Evolutionary conservation across 2,329 filamentous ascomycete species (phyloP).

Genomic region (Rosellinia necatrix): DNA sequence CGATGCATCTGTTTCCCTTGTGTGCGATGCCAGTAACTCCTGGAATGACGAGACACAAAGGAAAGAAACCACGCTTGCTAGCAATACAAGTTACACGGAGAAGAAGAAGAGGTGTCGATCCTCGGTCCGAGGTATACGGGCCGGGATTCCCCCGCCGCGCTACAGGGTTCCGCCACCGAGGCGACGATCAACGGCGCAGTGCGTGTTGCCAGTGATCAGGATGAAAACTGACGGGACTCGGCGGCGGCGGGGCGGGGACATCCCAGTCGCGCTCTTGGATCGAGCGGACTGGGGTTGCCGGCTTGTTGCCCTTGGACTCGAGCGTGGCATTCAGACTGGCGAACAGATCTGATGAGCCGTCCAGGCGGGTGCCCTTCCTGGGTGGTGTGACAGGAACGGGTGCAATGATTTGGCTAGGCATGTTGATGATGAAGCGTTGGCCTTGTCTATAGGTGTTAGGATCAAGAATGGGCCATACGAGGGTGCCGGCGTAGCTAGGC

Average conservation of each 20-base stretch:
- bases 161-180: neutral
- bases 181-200: conserved; percentile 39
- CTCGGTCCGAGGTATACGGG: conserved; percentile 8
- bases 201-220: conserved; percentile 58
- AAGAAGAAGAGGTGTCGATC: conserved; percentile 15
- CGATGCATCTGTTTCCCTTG: conserved; percentile 33
- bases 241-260: conserved; percentile 67
- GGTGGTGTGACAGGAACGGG: conserved; percentile 54
- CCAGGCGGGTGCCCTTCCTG: conserved; percentile 50
- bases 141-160: neutral
- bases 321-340: conserved; percentile 59
- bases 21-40: conserved; percentile 38
- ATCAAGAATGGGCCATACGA: neutral
- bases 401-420: conserved; percentile 51
- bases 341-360: conserved; percentile 57
- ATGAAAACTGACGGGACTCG: conserved; percentile 66
- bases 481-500: neutral
- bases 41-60: conserved; percentile 23
- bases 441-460: conserved; percentile 13
- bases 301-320: conserved; percentile 47
- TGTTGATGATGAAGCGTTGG: conserved; percentile 40
- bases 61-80: conserved; percentile 29
- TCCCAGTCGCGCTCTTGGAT: conserved; percentile 64
- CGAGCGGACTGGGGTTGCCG: conserved; percentile 53
- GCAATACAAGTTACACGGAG: conserved; percentile 36